Conservation (phyloP, 2,329 filamentous ascomycete genomes). For the Pseudogymnoascus sp. region DNA sequence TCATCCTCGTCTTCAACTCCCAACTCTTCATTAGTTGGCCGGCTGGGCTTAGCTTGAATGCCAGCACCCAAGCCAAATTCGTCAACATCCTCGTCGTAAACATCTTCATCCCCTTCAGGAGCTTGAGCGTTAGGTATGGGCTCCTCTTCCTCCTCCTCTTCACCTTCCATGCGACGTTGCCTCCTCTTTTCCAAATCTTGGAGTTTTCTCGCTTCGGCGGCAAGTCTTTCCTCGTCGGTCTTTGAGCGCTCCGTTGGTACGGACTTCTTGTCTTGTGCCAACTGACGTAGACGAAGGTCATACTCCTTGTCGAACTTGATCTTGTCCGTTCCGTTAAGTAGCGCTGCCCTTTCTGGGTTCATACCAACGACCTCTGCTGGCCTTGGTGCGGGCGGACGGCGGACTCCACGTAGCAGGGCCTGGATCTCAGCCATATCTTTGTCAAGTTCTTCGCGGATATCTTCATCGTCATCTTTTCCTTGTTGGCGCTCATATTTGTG, state of each 20-base stretch:
- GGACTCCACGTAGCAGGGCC: slow-evolving; percentile 54
- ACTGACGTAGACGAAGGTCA: slow-evolving; percentile 70
- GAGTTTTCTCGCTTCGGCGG: slow-evolving; percentile 67
- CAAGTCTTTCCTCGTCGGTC: slow-evolving; percentile 77
- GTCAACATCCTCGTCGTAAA: slow-evolving; percentile 30
- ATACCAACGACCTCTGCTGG: slow-evolving; percentile 36
- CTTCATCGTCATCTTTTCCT: slow-evolving; percentile 86
- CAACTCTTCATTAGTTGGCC: slow-evolving; percentile 41
- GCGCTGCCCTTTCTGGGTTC: slow-evolving; percentile 54
- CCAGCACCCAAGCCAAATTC: slow-evolving; percentile 53
- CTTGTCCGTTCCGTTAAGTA: slow-evolving; percentile 53
- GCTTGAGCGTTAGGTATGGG: slow-evolving; percentile 24
- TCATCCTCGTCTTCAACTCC: slow-evolving; percentile 91
- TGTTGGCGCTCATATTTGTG: slow-evolving; percentile 93
- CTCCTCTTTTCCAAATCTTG: slow-evolving; percentile 77
- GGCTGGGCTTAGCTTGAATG: slow-evolving; percentile 37
- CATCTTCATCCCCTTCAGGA: slow-evolving; percentile 33
- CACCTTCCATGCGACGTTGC: slow-evolving; percentile 77
- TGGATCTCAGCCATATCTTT: slow-evolving; percentile 73
- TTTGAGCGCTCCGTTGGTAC: slow-evolving; percentile 82
- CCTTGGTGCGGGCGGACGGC: slow-evolving; percentile 35
- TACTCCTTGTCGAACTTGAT: slow-evolving; percentile 75
- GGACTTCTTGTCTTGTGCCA: slow-evolving; percentile 77
- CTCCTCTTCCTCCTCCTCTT: slow-evolving; percentile 53
- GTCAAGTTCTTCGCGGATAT: slow-evolving; percentile 75